These are phyloP conservation scores for Astrothelium macrocarpum DNA, from an alignment of 495 filamentous ascomycete genomes.

Conservation along the genomic window DNA sequence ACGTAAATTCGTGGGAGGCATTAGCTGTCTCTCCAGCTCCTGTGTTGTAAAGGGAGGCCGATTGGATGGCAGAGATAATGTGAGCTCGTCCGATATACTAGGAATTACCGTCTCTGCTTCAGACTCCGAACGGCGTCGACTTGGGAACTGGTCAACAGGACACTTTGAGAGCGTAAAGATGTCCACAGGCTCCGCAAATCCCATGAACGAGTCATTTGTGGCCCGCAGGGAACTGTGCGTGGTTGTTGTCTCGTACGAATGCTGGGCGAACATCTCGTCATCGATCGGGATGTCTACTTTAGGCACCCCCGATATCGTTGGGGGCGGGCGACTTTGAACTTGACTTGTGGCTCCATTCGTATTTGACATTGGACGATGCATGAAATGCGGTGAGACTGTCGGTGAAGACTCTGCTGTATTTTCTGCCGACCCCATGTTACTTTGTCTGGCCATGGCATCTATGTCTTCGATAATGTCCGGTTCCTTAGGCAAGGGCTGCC, in stretches of 20 bases:
- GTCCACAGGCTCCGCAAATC: not conserved
- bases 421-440: not conserved
- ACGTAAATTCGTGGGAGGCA: not conserved
- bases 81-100: not conserved
- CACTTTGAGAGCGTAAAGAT: not conserved
- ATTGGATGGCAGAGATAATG: not conserved
- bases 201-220: not conserved
- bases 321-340: not conserved
- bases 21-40: not conserved
- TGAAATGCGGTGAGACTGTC: not conserved
- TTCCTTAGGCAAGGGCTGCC: slow-evolving; percentile 34
- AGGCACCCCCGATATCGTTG: not conserved
- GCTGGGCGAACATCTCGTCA: not conserved
- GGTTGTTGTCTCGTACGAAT: not conserved
- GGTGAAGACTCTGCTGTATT: not conserved
- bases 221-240: not conserved
- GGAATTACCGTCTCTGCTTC: not conserved
- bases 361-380: not conserved
- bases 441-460: slow-evolving; percentile 5
- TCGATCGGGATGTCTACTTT: not conserved
- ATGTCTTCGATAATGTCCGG: slow-evolving; percentile 23
- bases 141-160: not conserved
- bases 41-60: not conserved
- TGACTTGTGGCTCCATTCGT: not conserved
- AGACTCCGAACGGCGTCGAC: not conserved